Conservation (phyloP, 805 yeast species). For the Zygotorulaspora danielsina region DNA sequence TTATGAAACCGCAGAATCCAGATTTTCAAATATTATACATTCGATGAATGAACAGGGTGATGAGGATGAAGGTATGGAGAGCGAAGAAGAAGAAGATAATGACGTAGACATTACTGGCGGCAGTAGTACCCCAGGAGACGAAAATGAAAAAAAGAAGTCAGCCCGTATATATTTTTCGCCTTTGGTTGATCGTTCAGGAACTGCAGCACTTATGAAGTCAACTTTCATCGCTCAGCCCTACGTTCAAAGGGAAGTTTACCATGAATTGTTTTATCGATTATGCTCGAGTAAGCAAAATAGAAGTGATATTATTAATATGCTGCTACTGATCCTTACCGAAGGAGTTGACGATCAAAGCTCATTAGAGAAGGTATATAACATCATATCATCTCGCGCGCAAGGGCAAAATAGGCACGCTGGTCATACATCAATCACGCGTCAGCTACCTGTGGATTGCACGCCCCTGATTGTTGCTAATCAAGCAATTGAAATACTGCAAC, state of each 20-base stretch:
- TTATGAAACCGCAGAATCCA: slow-evolving; percentile 47
- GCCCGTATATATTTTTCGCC: slow-evolving; percentile 52
- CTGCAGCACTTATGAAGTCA: slow-evolving; percentile 65
- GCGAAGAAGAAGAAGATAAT: slow-evolving; percentile 16
- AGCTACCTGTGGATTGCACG: slow-evolving; percentile 57
- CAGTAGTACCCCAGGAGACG: slow-evolving; percentile 19
- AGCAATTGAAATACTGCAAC: slow-evolving; percentile 68
- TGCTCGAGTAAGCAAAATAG: slow-evolving; percentile 78
- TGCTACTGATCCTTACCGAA: slow-evolving; percentile 68
- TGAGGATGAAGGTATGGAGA: slow-evolving; percentile 18
- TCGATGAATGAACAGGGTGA: slow-evolving; percentile 9
- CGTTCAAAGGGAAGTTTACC: slow-evolving; percentile 56
- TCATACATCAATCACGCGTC: slow-evolving; percentile 12
- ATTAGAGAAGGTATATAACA: slow-evolving; percentile 57
- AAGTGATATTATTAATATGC: slow-evolving; percentile 62
- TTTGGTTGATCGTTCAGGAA: slow-evolving; percentile 68
- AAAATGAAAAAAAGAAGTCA: slow-evolving; percentile 26
- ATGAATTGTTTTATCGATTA: slow-evolving; percentile 59
- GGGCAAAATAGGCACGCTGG: slow-evolving; percentile 18
- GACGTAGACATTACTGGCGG: slow-evolving; percentile 6
- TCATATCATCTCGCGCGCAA: slow-evolving; percentile 50
- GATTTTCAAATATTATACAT: slow-evolving; percentile 31
- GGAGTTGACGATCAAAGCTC: slow-evolving; percentile 60
- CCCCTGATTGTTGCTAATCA: slow-evolving; percentile 73
- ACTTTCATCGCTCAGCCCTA: slow-evolving; percentile 69